Evolutionary conservation across 306 rosid genomes (phyloP), one percentile per base, ranked within the genome.

Genomic region (Castanea sativa): DNA sequence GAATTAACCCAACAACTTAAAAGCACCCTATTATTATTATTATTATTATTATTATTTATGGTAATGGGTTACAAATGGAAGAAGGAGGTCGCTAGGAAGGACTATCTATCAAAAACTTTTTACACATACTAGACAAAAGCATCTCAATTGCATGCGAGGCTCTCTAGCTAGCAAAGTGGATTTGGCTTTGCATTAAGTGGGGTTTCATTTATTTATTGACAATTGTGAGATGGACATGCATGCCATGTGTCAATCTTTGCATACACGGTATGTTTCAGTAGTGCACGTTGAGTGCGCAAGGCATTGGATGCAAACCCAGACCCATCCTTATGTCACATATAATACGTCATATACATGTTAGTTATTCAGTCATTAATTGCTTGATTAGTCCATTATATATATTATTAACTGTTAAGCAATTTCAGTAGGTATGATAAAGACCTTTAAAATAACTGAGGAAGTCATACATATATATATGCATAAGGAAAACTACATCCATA

Each of bases 21-120:
- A 33, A 32, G 41, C 41, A 35, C 25, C 45, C 21, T 16, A 69
- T 1, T 20, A 33, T 41, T 38, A 38, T 38, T 38, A 35, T 38
- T 35, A 27, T 27, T 27, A 27, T 29, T 32, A 38, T 38, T 16
- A 68, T 1, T 27, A 32, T 61, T 74, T 14, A 45, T 1, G 29
- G 35, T 69, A 51, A 71, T 69, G 77, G 73, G 15, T 43, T 69
- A 20, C 49, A 49, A 76, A n/a, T 53, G 74, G 38, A 56, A 53
- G 52, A 53, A 41, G 45, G 45, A 8, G 45, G 45, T 41, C 8
- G 45, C 45, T 41, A 41, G n/a, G 51, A 20, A n/a, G 72, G 51
- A 67, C 72, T 33, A 9, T 10, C 20, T 13, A 12, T 29, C 21
- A 27, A 63, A 13, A 29, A 19, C 41, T 63, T 30, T 13, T 6